phyloP scores from a whole-genome alignment of 192 early-diverging fungal species.

The Dissophora globulifera region DNA sequence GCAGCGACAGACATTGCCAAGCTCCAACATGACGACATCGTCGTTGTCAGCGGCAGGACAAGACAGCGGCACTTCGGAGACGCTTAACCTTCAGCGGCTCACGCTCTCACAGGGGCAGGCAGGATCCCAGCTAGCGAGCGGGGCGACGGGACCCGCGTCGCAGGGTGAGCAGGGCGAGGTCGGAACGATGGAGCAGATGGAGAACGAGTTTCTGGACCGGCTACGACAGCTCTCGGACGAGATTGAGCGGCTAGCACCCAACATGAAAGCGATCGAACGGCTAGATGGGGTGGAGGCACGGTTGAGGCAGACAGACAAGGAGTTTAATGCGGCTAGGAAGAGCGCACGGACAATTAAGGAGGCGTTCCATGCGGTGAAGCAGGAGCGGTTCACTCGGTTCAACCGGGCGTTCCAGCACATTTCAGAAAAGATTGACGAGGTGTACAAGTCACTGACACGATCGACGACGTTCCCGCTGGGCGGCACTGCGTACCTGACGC shows the following conservation, averaged over 20 bases:
- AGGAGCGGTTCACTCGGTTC: conserved; percentile 82
- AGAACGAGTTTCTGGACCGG: conserved; percentile 73
- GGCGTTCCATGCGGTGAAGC: conserved; percentile 81
- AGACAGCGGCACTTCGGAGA: not conserved
- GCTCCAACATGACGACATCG: conserved; percentile 1
- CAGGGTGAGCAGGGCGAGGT: conserved; percentile 33
- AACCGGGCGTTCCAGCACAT: conserved; percentile 89
- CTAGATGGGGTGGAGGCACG: conserved; percentile 86
- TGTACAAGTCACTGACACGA: conserved; percentile 96
- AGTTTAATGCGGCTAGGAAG: conserved; percentile 85
- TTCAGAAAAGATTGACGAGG: conserved; percentile 89
- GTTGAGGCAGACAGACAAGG: conserved; percentile 80
- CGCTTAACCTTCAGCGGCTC: conserved; percentile 30
- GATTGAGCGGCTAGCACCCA: conserved; percentile 91
- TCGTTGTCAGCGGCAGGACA: conserved; percentile 1
- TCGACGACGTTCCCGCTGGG: conserved; percentile 89
- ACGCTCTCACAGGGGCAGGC: conserved; percentile 18
- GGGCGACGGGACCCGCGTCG: conserved; percentile 21
- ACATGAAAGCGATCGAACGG: conserved; percentile 87
- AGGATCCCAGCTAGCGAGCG: not conserved
- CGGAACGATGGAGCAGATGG: conserved; percentile 60
- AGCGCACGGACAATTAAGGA: conserved; percentile 87
- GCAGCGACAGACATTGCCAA: conserved; percentile 52
- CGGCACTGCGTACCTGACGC: conserved; percentile 92
- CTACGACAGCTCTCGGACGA: conserved; percentile 68